Percentiles rank a stretch among this genome's conserved stretches.
Conservation (phyloP, 306 rosid species). For the Dryas alaskensis region DNA sequence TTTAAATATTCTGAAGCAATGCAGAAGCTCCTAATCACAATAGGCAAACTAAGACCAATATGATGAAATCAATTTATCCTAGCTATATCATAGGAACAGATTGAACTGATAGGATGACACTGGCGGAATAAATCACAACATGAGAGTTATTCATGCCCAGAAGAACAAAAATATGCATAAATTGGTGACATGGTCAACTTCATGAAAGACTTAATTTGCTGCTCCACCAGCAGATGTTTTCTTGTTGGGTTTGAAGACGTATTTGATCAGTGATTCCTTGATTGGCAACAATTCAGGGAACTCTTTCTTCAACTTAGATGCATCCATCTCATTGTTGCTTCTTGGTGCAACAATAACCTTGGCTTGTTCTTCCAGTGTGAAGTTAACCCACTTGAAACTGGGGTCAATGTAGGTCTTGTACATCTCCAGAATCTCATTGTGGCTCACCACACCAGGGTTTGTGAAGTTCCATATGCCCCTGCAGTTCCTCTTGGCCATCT, state of each 20-base stretch:
- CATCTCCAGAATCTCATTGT: constrained; percentile 65
- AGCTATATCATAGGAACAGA: neutral
- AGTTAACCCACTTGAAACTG: constrained; percentile 45
- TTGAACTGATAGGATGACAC: neutral
- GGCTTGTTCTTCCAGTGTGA: constrained; percentile 46
- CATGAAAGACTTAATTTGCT: constrained; percentile 10
- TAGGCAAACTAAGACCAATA: neutral
- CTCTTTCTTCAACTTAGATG: constrained; percentile 48
- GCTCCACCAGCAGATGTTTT: constrained; percentile 31
- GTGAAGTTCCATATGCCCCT: constrained; percentile 62
- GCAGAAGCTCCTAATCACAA: neutral
- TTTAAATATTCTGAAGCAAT: neutral
- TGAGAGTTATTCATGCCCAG: neutral
- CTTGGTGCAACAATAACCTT: constrained; percentile 40
- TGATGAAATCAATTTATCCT: neutral
- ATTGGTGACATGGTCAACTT: constrained; percentile 10
- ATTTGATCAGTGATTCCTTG: constrained; percentile 48
- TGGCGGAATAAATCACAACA: neutral
- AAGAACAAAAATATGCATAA: constrained; percentile 7
- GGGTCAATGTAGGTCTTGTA: constrained; percentile 53
- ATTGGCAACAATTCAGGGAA: constrained; percentile 44
- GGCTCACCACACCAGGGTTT: constrained; percentile 56
- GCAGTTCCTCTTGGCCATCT: constrained; percentile 54
- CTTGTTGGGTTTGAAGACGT: constrained; percentile 46
- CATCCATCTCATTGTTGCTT: constrained; percentile 47